A percentile compares a stretch with the other conserved stretches of the same genome.
phyloP scores from a whole-genome alignment of 1,284 basidiomycete species.

The Cryptococcus hybrid region DNA sequence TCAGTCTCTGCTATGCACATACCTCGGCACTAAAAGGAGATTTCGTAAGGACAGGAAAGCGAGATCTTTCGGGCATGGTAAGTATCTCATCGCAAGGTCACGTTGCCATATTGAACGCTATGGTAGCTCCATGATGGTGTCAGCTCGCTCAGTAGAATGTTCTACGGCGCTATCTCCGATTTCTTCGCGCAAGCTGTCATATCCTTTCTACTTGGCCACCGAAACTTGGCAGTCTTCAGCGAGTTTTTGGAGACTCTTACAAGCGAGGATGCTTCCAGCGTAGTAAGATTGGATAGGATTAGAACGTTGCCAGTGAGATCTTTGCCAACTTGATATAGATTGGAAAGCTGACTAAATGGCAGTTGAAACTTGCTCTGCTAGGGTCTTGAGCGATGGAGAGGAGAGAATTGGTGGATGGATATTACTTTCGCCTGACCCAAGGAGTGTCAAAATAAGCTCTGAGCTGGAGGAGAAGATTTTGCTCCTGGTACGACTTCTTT shows the following conservation, averaged over 20 bases:
- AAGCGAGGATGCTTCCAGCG: slow-evolving; percentile 83
- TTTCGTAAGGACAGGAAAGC: slow-evolving; percentile 92
- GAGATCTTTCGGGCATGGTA: slow-evolving; percentile 84
- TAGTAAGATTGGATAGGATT: slow-evolving; percentile 81
- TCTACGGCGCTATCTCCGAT: slow-evolving; percentile 66
- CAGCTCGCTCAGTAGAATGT: slow-evolving; percentile 77
- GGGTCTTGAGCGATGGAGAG: slow-evolving; percentile 80
- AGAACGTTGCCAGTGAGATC: slow-evolving; percentile 67
- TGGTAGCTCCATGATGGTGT: slow-evolving; percentile 68
- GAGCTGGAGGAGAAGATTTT: slow-evolving; percentile 88
- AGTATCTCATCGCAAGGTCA: slow-evolving; percentile 32
- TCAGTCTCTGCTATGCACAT: slow-evolving; percentile 57
- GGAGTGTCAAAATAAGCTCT: slow-evolving; percentile 67
- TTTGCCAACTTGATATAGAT: neutral
- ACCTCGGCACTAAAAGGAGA: slow-evolving; percentile 79
- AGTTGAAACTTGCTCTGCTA: slow-evolving; percentile 76
- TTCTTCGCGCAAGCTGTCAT: slow-evolving; percentile 96
- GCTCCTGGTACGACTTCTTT: slow-evolving; percentile 62
- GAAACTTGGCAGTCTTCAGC: slow-evolving; percentile 78
- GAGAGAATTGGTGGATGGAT: slow-evolving; percentile 84
- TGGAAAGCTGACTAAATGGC: slow-evolving; percentile 4
- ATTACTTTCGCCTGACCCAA: slow-evolving; percentile 74
- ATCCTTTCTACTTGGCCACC: slow-evolving; percentile 82
- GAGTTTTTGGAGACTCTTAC: slow-evolving; percentile 84
- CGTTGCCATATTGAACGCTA: neutral